These are phyloP conservation scores for Saccharomycopsis javanensis DNA, from an alignment of 805 yeast species.

Conservation along the genomic window DNA sequence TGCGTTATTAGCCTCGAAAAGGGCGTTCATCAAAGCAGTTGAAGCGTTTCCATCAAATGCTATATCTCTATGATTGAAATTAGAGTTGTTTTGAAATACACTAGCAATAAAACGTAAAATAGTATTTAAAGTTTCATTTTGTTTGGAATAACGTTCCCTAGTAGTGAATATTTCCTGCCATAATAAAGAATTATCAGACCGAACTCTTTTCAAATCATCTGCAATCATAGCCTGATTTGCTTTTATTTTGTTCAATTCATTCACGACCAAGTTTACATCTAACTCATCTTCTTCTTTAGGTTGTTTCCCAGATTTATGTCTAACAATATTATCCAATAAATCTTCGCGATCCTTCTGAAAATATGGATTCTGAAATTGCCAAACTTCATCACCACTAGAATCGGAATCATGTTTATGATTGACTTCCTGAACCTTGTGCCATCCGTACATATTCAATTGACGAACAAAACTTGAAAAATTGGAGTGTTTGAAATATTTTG, in stretches of 20 bases:
- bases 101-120: conserved; percentile 82
- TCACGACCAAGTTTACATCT: conserved; percentile 44
- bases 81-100: conserved; percentile 27
- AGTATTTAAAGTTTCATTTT: conserved; percentile 79
- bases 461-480: conserved; percentile 94
- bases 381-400: conserved; percentile 58
- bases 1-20: conserved; percentile 7
- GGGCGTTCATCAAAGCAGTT: conserved; percentile 8
- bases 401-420: conserved; percentile 31
- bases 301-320: conserved; percentile 35
- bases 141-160: conserved; percentile 76
- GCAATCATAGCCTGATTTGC: conserved; percentile 71
- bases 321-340: conserved; percentile 70
- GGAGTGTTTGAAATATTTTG: conserved; percentile 89
- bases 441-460: conserved; percentile 96
- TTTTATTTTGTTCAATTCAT: conserved; percentile 68
- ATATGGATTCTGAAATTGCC: conserved; percentile 82
- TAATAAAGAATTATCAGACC: conserved; percentile 77
- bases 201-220: conserved; percentile 73
- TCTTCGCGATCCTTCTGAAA: conserved; percentile 75
- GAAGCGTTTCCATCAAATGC: conserved; percentile 8
- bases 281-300: conserved; percentile 23
- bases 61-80: conserved; percentile 9
- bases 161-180: conserved; percentile 86
- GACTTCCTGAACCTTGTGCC: conserved; percentile 97